Percentiles rank a stretch among this genome's conserved stretches.
Evolutionary conservation across 768 basidiomycete genomes (phyloP).

Genomic region (Mycena filopes): DNA sequence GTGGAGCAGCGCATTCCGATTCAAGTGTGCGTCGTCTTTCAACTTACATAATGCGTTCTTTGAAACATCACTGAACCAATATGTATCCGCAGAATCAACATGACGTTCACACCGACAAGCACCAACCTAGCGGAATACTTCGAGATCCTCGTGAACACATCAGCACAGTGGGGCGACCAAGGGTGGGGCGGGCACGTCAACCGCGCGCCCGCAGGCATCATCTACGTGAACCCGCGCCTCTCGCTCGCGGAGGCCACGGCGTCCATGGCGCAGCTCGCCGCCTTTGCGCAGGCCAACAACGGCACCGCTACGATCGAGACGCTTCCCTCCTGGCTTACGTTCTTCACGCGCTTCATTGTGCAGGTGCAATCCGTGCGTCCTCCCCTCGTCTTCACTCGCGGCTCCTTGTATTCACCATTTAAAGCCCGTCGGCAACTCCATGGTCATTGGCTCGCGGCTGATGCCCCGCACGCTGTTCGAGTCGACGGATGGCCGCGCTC

Average conservation of each 20-base stretch:
- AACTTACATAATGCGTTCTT: constrained; percentile 29
- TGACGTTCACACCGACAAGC: constrained; percentile 38
- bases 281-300: constrained; percentile 41
- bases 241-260: constrained; percentile 37
- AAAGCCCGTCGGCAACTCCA: constrained; percentile 4
- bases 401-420: background rate
- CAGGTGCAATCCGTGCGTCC: constrained; percentile 24
- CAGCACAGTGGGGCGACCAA: constrained; percentile 43
- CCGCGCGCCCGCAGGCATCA: constrained; percentile 28
- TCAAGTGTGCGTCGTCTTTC: constrained; percentile 31
- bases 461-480: constrained; percentile 40
- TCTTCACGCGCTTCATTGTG: constrained; percentile 36
- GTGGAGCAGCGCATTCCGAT: constrained; percentile 32
- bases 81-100: constrained; percentile 36
- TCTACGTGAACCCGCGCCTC: constrained; percentile 45
- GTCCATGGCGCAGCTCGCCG: constrained; percentile 40
- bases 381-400: too few relatives aligned
- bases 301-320: constrained; percentile 44
- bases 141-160: constrained; percentile 41
- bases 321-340: constrained; percentile 43
- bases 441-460: constrained; percentile 39
- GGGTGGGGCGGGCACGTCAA: constrained; percentile 51
- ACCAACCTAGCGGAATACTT: constrained; percentile 39
- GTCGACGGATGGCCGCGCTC: constrained; percentile 30
- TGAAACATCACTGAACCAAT: too few relatives aligned